phyloP scores from a whole-genome alignment of 2,329 filamentous ascomycete species.

The Fusarium sp. region DNA sequence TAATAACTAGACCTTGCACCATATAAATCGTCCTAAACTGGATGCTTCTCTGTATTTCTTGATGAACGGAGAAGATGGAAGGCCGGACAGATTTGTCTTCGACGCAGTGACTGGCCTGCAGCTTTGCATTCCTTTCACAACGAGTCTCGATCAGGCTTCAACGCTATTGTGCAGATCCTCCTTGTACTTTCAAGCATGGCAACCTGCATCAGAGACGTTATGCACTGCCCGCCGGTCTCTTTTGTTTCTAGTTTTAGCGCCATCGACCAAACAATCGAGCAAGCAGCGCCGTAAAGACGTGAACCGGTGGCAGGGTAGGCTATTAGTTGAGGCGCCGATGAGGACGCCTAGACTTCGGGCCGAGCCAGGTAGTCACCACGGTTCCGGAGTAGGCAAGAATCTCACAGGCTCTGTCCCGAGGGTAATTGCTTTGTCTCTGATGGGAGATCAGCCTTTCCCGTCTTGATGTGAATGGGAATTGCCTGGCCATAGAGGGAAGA shows the following conservation, averaged over 20 bases:
- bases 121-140: background rate
- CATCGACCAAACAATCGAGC: background rate
- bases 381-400: constrained; percentile 4
- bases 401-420: background rate
- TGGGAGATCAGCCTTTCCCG: background rate
- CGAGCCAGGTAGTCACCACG: constrained; percentile 8
- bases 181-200: background rate
- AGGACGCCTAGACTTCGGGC: constrained; percentile 14
- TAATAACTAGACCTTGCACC: background rate
- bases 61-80: background rate
- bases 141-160: background rate
- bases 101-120: background rate
- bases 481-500: background rate
- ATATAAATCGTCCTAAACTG: background rate
- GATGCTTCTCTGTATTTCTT: background rate
- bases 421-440: background rate
- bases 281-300: constrained; percentile 25
- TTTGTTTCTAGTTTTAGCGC: constrained; percentile 14
- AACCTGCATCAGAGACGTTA: constrained; percentile 16
- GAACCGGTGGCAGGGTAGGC: constrained; percentile 15
- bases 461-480: background rate
- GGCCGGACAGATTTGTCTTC: background rate
- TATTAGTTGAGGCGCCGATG: constrained; percentile 10
- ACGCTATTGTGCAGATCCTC: background rate
- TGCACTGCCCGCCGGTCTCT: background rate